phyloP scores from a whole-genome alignment of 129 eudicot species.

The Flaveria ramosissima region DNA sequence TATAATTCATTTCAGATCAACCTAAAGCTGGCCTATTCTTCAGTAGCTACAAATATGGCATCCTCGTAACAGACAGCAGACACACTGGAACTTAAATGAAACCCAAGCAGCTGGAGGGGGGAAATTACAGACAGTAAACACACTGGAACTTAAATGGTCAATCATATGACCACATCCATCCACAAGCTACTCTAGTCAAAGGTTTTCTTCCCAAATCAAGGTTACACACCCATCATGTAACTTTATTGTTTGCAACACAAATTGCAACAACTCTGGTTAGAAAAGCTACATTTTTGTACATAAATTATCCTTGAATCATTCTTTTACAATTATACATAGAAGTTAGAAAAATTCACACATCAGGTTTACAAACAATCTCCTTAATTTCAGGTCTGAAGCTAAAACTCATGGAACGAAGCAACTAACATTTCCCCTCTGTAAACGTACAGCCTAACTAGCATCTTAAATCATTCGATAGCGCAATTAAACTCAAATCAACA shows the following conservation, averaged over 20 bases:
- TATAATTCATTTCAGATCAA: background rate
- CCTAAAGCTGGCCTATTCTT: background rate
- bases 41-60: background rate
- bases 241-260: background rate
- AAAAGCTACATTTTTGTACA: background rate
- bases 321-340: background rate
- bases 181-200: background rate
- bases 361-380: background rate
- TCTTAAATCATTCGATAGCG: background rate
- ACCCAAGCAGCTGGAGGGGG: background rate
- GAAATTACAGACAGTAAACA: background rate
- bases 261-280: background rate
- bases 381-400: background rate
- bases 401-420: background rate
- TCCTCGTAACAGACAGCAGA: background rate
- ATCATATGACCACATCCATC: background rate
- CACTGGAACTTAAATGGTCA: background rate
- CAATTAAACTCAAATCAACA: slow-evolving; percentile 7
- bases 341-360: background rate
- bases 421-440: background rate
- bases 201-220: background rate
- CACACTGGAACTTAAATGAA: background rate
- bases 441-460: background rate
- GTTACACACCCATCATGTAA: slow-evolving; percentile 1
- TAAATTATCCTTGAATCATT: background rate